Base-by-base conservation (phyloP, 73 alveolate species). In the Paramecium octaurelia region DNA sequence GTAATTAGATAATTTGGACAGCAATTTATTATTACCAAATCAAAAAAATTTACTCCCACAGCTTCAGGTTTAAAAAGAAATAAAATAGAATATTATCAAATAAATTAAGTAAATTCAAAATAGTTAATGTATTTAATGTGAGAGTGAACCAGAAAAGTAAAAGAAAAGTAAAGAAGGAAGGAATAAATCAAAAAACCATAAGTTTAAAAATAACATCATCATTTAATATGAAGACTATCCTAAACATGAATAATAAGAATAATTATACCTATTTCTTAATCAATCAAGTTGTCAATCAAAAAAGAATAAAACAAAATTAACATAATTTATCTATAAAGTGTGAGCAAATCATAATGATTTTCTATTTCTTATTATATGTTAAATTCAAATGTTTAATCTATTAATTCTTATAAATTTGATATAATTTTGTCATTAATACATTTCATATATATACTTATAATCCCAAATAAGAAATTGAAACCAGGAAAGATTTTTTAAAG, bases 141-240 rank as follows among this genome's bases (percentile, higher is more conserved):
- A 64, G 24, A 64, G 84, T 64, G 84, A 64, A 27, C 42, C 46
- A 5, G 84, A 64, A 12, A 64, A 64, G 29, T n/a, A 10, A 64
- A 64, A 64, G 46, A 64, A 64, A 34, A 6, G 16, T 18, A 31
- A 64, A 9, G 84, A 64, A n/a, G 12, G 20, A 6, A 64, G 27
- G 21, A 20, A 64, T n/a, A 54, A 54, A 54, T 16, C 69, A 14
- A 54, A 54, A 64, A 64, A 64, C 2, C 21, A 3, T 7, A 64
- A 64, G 29, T 4, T 27, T 27, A 64, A 64, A 31, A 31, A 64
- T 31, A 64, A 64, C 12, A 64, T 64, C 2, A 64, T 64, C 8
- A 64, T 64, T 27, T 12, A 64, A 64, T 64, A 64, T 64, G 84
- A 64, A 64, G 84, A 64, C 9, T 64, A 64, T 64, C 84, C 84